These are phyloP conservation scores for Phytophthora pluvialis DNA, from an alignment of 352 stramenopile species.

Conservation along the genomic window DNA sequence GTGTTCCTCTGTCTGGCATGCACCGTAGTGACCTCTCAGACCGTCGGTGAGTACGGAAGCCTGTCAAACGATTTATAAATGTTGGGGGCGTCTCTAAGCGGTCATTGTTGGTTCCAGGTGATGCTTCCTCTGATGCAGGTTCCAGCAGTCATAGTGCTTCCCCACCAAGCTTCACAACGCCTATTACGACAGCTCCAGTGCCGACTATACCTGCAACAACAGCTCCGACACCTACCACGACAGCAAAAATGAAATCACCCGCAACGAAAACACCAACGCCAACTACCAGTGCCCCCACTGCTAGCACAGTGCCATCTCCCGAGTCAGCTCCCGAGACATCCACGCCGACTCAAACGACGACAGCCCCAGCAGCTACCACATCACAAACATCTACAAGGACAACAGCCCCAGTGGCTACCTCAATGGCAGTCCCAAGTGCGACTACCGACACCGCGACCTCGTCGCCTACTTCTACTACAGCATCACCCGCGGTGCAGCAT, in stretches of 20 bases:
- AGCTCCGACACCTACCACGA: neutral
- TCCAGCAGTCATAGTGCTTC: neutral
- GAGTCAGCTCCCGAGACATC: neutral
- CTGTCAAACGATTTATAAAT: neutral
- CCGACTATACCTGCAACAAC: neutral
- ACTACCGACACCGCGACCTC: conserved; percentile 2
- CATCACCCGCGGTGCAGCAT: conserved; percentile 23
- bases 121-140: conserved; percentile 9
- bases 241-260: neutral
- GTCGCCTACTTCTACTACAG: neutral
- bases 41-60: neutral
- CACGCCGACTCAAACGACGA: conserved; percentile 2
- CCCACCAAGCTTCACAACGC: neutral
- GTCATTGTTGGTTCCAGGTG: neutral
- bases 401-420: neutral
- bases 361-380: neutral
- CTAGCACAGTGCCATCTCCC: no score
- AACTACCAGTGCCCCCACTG: neutral
- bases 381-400: neutral
- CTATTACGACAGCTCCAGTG: neutral
- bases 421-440: neutral
- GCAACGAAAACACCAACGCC: neutral
- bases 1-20: neutral
- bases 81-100: neutral
- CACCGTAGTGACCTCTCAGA: neutral